phyloP scores from a whole-genome alignment of 2,329 filamentous ascomycete species.

The Neofusicoccum ribis region DNA sequence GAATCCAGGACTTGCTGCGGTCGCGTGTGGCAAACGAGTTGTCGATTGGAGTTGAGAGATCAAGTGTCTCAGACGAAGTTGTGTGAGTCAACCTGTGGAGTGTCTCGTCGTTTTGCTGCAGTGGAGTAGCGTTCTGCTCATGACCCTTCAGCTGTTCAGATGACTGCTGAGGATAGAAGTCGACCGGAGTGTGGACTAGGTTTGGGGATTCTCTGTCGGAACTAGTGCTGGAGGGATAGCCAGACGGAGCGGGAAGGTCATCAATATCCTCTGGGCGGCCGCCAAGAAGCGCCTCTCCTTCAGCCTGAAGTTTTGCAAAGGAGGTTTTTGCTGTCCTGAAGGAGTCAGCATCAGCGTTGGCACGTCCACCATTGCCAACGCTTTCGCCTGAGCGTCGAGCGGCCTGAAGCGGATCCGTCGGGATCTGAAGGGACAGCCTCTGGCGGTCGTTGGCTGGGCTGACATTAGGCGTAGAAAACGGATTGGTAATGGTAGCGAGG shows the following conservation, averaged over 20 bases:
- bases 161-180: background rate
- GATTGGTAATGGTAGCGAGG: conserved; percentile 31
- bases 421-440: conserved; percentile 5
- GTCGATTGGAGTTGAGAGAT: conserved; percentile 21
- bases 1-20: conserved; percentile 37
- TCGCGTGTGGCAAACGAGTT: conserved; percentile 25
- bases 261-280: conserved; percentile 35
- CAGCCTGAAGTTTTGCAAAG: conserved; percentile 51
- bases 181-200: background rate
- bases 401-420: background rate
- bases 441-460: conserved; percentile 27
- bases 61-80: conserved; percentile 12
- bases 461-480: conserved; percentile 35
- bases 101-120: background rate
- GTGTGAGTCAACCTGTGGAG: background rate
- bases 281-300: conserved; percentile 54
- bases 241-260: background rate
- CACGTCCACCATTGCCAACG: conserved; percentile 36
- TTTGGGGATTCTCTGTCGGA: conserved; percentile 7
- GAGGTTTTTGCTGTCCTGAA: conserved; percentile 54
- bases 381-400: conserved; percentile 32
- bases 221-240: background rate
- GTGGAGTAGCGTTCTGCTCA: background rate
- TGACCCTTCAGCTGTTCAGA: background rate
- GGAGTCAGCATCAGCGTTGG: conserved; percentile 46